Conservation (phyloP, 2,329 filamentous ascomycete genomes). For the Cucurbitaria berberidis region DNA sequence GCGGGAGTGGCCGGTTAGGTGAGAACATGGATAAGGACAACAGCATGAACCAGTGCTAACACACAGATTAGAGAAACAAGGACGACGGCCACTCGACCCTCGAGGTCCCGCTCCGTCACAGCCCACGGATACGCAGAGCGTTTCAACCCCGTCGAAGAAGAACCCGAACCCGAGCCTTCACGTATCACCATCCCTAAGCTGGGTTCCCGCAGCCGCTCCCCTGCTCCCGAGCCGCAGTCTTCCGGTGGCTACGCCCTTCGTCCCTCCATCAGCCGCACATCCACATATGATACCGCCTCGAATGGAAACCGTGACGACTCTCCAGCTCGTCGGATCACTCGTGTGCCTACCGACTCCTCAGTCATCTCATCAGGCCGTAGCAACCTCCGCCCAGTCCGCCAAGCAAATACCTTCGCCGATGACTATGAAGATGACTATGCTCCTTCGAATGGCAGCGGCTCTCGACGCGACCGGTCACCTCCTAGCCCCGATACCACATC, state of each 20-base stretch:
- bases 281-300: conserved; percentile 65
- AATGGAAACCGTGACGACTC: conserved; percentile 60
- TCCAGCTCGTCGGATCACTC: conserved; percentile 57
- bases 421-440: conserved; percentile 46
- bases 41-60: conserved; percentile 22
- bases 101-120: conserved; percentile 67
- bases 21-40: conserved; percentile 30
- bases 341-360: conserved; percentile 62
- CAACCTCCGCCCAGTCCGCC: conserved; percentile 53
- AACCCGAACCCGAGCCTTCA: conserved; percentile 57
- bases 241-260: conserved; percentile 48
- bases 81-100: conserved; percentile 47
- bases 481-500: conserved; percentile 56
- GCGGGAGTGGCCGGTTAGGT: conserved; percentile 72
- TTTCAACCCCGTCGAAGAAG: conserved; percentile 63
- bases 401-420: conserved; percentile 43
- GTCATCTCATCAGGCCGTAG: conserved; percentile 56
- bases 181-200: conserved; percentile 54
- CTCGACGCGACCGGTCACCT: conserved; percentile 55
- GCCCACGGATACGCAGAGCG: conserved; percentile 68
- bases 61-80: conserved; percentile 28
- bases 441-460: conserved; percentile 30
- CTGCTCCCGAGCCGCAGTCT: conserved; percentile 40
- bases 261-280: conserved; percentile 57
- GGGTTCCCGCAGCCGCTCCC: conserved; percentile 53